Conservation (phyloP, 2,329 filamentous ascomycete species). For the Zelopaecilomyces penicillatus region DNA sequence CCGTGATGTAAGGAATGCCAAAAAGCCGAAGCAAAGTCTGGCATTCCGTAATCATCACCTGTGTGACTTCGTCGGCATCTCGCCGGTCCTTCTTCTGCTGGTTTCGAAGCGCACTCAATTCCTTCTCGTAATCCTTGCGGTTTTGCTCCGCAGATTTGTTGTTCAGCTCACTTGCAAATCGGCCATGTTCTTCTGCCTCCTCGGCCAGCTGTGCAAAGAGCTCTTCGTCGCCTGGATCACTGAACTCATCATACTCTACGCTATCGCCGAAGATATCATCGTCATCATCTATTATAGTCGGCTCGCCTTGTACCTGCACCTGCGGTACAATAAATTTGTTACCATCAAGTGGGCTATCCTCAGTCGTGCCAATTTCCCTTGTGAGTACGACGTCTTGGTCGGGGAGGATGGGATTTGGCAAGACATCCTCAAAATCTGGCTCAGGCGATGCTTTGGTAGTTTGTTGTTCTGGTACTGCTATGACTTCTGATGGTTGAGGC, state of each 20-base stretch:
- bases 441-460: slow-evolving; percentile 27
- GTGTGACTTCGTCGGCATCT: slow-evolving; percentile 93
- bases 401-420: background rate
- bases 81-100: slow-evolving; percentile 95
- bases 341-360: slow-evolving; percentile 7
- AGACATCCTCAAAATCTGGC: slow-evolving; percentile 28
- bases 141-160: slow-evolving; percentile 62
- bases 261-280: slow-evolving; percentile 38
- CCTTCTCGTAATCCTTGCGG: slow-evolving; percentile 72
- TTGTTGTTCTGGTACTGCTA: slow-evolving; percentile 1
- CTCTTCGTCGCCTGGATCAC: slow-evolving; percentile 87
- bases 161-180: slow-evolving; percentile 84
- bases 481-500: slow-evolving; percentile 6
- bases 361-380: slow-evolving; percentile 11
- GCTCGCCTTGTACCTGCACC: background rate
- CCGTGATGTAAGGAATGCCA: slow-evolving; percentile 91
- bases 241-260: slow-evolving; percentile 66
- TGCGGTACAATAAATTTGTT: background rate
- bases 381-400: slow-evolving; percentile 6
- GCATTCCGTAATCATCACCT: slow-evolving; percentile 92
- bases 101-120: slow-evolving; percentile 76
- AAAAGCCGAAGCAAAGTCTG: slow-evolving; percentile 85
- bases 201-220: slow-evolving; percentile 76
- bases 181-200: slow-evolving; percentile 88
- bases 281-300: slow-evolving; percentile 13